Evolutionary conservation across 163 green algal species (phyloP).

Genomic region (Coccomyxa subellipsoidea): DNA sequence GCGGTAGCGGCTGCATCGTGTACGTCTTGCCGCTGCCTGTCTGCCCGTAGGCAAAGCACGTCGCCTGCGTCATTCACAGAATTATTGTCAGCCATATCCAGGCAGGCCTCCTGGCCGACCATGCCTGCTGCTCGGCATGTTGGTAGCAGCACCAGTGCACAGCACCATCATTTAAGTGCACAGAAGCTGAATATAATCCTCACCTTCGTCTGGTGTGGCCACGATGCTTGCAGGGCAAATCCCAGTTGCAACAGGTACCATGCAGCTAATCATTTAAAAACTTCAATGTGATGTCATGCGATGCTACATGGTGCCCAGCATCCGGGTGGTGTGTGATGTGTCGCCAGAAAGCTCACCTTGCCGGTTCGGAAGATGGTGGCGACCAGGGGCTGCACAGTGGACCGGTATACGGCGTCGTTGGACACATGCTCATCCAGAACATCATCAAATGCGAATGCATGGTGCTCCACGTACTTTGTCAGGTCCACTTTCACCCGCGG

Average conservation of each 20-base stretch:
- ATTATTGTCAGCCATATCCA: background rate
- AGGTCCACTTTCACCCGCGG: conserved; percentile 90
- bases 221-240: too few species aligned
- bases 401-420: conserved; percentile 91
- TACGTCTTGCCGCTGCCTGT: conserved; percentile 96
- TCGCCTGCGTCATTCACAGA: conserved; percentile 45
- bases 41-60: conserved; percentile 98
- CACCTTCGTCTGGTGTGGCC: too few species aligned
- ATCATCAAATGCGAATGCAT: conserved; percentile 95
- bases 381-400: conserved; percentile 88
- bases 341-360: background rate
- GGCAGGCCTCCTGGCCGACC: too few species aligned
- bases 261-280: too few species aligned
- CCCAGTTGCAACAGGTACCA: too few species aligned
- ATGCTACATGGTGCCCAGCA: too few species aligned
- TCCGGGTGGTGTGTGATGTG: too few species aligned
- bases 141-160: too few species aligned
- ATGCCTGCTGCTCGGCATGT: too few species aligned
- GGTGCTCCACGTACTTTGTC: conserved; percentile 83
- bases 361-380: conserved; percentile 75
- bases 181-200: too few species aligned
- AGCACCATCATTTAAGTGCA: too few species aligned
- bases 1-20: conserved; percentile 94
- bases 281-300: too few species aligned
- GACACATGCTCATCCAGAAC: conserved; percentile 81